Evolutionary conservation across 805 yeast genomes (phyloP), one percentile per base, ranked within the genome.

Genomic region (Suhomyces prunicola): DNA sequence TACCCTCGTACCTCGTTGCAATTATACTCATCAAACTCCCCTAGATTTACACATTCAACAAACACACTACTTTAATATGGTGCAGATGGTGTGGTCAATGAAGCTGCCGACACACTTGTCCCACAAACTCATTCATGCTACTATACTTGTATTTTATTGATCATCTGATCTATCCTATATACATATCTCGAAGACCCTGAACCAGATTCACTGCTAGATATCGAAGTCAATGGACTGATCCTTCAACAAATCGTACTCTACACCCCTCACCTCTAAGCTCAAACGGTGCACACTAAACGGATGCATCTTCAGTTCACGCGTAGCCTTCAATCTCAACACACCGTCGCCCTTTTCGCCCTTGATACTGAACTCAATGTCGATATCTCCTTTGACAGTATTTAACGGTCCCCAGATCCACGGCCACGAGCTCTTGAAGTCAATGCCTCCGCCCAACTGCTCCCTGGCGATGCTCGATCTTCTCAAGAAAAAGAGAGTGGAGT

Each of bases 341-440:
- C 81, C 81, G 5, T 69, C 64, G 15, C 74, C 77, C 58, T 79
- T 77, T 50, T 80, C 80, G 9, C 98, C 99, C 59, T 78, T 78
- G 36, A 90, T 88, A 35, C 77, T 71, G 61, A 90, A 91, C 27
- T 69, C 68, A 57, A 94, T 82, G 66, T 93, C 87, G 41, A 94
- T 87, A 17, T 80, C 75, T 24, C 97, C 97, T 56, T 83, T 79
- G 55, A 90, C 90, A 27, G 94, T 90, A 60, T 92, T 90, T 57
- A 94, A 74, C 45, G 84, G 82, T 10, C 99, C 99, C 53, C 78
- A 72, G 54, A 93, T 85, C 97, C 97, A 94, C 5, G 99, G 98
- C 74, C 86, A 81, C 35, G 87, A 71, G 26, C 86, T 83, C 27
- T 83, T 80, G 65, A 86, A 90, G 39, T 84, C 84, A 57, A 93